These are phyloP conservation scores for Chlamydomonas sp. DNA, from an alignment of 139 green algal species.

Conservation along the genomic window DNA sequence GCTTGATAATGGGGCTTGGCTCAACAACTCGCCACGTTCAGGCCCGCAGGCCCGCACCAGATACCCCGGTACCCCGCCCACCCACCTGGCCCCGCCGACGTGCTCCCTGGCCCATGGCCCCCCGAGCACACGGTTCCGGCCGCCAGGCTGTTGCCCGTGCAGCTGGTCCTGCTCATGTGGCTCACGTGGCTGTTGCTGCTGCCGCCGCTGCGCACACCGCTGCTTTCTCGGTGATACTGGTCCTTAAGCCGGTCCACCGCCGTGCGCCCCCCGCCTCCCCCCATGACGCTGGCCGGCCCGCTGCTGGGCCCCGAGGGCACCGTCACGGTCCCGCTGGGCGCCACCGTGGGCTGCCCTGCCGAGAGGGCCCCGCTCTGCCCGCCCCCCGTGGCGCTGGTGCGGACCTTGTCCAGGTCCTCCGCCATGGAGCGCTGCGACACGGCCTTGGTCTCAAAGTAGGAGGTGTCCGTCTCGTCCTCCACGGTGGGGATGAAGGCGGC, in stretches of 20 bases:
- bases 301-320: slow-evolving; percentile 16
- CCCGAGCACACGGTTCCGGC: background rate
- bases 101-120: background rate
- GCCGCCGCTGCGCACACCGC: slow-evolving; percentile 18
- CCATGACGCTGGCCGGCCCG: slow-evolving; percentile 19
- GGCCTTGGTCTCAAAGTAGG: slow-evolving; percentile 73
- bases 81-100: background rate
- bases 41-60: too few species aligned
- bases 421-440: slow-evolving; percentile 56
- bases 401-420: slow-evolving; percentile 53
- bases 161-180: slow-evolving; percentile 27
- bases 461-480: slow-evolving; percentile 73
- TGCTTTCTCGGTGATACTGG: slow-evolving; percentile 26
- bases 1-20: too few species aligned
- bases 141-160: slow-evolving; percentile 1
- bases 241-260: slow-evolving; percentile 36
- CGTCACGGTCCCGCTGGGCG: background rate
- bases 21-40: too few species aligned
- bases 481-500: slow-evolving; percentile 80
- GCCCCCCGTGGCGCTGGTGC: background rate
- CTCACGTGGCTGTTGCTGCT: slow-evolving; percentile 17
- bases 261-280: background rate
- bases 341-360: too few species aligned
- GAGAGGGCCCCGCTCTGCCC: too few species aligned
- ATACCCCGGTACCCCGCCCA: too few species aligned